Evolutionary conservation across 805 yeast species (phyloP), one percentile per base, ranked within the genome.

Genomic region (Kodamaea leandrae): DNA sequence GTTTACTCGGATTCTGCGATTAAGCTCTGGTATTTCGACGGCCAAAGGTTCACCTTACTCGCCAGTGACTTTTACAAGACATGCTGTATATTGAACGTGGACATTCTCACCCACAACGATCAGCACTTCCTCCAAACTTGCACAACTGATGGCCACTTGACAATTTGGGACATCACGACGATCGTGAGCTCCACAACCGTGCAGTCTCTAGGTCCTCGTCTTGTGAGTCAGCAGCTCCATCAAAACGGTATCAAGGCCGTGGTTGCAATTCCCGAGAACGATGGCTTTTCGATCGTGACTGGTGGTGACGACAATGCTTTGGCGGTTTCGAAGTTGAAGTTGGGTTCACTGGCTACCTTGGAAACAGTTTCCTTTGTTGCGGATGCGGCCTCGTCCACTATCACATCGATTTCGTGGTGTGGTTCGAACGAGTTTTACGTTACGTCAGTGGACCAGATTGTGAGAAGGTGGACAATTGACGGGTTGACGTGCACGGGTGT

Each of bases 231-330:
- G 39, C 76, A 65, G 39, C 66, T 87, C 9, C 99, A 93, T 54
- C 96, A 90, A 58, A 87, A 91, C 27, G 88, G 96, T 28, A 74
- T 91, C 36, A 86, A 88, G 46, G 74, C 83, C 1, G 54, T 86
- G n/a, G 71, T 60, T 9, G 52, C 45, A 2, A 42, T 36, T n/a
- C 29, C 30, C 3, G 32, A 32, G 0, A 33, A 13, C 0, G 41
- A 45, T 6, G 43, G 64, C 2, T 54, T 61, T 16, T 47, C 35
- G 4, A 58, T 86, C 4, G 65, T 80, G 4, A 79, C 96, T 1
- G 97, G 96, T 23, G 98, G 99, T 41, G 99, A 93, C 57, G 99
- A 93, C 54, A 90, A 91, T 61, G 84, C 88, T 0, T 54, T 83
- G 23, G 43, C 60, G 1, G 37, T 65, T 6, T 58, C 62, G 1